Evolutionary conservation across 2,329 filamentous ascomycete genomes (phyloP).

Genomic region (Bipolaris cookei): DNA sequence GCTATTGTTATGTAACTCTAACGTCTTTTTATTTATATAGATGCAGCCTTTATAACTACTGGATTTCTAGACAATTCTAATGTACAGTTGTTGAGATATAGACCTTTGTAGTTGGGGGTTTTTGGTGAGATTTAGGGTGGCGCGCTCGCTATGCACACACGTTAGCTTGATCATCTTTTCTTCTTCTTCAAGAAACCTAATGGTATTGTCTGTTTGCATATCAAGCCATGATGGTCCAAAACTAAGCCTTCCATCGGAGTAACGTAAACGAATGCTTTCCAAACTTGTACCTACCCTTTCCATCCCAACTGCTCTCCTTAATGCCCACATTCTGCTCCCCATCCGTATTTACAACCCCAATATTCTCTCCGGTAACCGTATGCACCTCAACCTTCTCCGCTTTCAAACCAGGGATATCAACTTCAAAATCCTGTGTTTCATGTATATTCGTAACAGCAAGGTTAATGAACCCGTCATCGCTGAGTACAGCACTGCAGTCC

Average conservation of each 20-base stretch:
- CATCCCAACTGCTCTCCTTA: constrained; percentile 68
- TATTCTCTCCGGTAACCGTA: constrained; percentile 64
- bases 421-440: constrained; percentile 65
- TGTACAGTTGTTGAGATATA: too few relatives aligned
- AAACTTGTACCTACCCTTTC: constrained; percentile 67
- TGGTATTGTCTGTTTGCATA: too few relatives aligned
- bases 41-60: too few relatives aligned
- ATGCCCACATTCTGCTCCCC: constrained; percentile 68
- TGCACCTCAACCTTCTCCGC: constrained; percentile 62
- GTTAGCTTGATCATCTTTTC: neutral
- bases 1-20: too few relatives aligned
- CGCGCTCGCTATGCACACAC: too few relatives aligned
- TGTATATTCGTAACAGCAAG: constrained; percentile 76
- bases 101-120: too few relatives aligned
- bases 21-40: too few relatives aligned
- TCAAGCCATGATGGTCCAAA: too few relatives aligned
- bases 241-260: constrained; percentile 60
- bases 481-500: constrained; percentile 68
- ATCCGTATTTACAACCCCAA: constrained; percentile 67
- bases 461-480: constrained; percentile 66
- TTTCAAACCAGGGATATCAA: constrained; percentile 63
- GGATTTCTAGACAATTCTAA: too few relatives aligned
- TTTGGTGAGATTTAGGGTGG: too few relatives aligned
- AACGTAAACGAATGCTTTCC: constrained; percentile 73
- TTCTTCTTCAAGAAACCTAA: neutral